Base-by-base conservation (phyloP, 306 rosid species). In the Clitoria ternatea region DNA sequence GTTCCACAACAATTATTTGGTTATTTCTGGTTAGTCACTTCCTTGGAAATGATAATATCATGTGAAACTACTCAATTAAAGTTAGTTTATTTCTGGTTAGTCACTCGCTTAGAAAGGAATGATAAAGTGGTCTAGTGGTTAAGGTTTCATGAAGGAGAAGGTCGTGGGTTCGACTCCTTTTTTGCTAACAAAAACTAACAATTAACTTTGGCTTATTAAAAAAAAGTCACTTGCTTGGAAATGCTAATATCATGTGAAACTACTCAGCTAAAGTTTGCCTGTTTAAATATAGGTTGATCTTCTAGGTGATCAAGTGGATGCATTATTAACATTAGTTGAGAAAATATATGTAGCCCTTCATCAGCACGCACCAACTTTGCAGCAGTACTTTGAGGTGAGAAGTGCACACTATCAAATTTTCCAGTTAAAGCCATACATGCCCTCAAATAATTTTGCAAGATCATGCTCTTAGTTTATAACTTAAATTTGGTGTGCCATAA, bases 291-390 rank as follows among this genome's bases (percentile, higher is more conserved):
- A 89, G 99, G 97, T 94, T 59, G 99, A 94, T 85, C 81, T 91
- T 82, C 83, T 91, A 23, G 99, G 92, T 62, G 97, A 94, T 85
- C 97, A 91, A 84, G 99, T 91, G 80, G 96, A 94, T 47, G 66
- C 75, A 17, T 89, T 91, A 60, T 36, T 79, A 37, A 70, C 75
- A 42, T 79, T 94, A 39, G 86, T 90, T 78, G 84, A 87, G 83
- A 91, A 83, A 74, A 75, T 83, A 79, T 79, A 89, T 82, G 39
- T 36, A 14, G 80, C 73, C 18, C 81, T 91, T 72, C 66, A 69
- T 79, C 83, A 70, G 26, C 62, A 80, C 70, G 87, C 95, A 70
- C 92, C 92, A 19, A 80, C 69, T 53, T 81, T 91, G 84, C 82
- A 84, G 66, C 87, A 83, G 23, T 37, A 84, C 82, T 75, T 72